These are phyloP conservation scores for Suillus placidus DNA, from an alignment of 768 basidiomycete species.

Conservation along the genomic window DNA sequence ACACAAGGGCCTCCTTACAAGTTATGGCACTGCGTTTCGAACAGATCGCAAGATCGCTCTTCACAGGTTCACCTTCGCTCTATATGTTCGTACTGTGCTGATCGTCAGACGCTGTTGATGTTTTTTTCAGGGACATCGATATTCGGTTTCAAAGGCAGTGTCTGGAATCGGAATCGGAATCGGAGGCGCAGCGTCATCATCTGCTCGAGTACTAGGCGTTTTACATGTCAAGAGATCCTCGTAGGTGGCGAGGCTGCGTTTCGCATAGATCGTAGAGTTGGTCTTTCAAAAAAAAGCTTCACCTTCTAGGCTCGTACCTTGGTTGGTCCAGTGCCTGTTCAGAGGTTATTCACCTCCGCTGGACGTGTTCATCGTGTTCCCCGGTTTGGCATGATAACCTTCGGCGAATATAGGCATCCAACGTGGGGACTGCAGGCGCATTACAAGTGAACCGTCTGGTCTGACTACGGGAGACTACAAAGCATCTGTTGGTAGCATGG, in stretches of 20 bases:
- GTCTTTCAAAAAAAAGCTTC: too few relatives aligned
- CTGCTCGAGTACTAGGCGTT: accelerated
- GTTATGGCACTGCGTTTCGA: neutral
- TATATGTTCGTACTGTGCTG: neutral
- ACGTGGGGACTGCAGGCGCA: too few relatives aligned
- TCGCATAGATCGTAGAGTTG: neutral
- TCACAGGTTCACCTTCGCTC: neutral
- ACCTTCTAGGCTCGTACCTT: too few relatives aligned
- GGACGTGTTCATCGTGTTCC: too few relatives aligned
- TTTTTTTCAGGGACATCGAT: neutral
- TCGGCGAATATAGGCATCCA: too few relatives aligned
- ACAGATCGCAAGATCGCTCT: neutral
- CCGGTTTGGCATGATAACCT: too few relatives aligned
- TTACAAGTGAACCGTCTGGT: too few relatives aligned
- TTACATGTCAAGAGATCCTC: neutral
- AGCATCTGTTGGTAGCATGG: too few relatives aligned
- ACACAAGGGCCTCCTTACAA: neutral
- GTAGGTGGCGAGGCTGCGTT: neutral
- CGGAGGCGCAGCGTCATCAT: neutral
- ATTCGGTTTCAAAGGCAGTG: neutral
- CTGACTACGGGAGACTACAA: too few relatives aligned
- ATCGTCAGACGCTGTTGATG: neutral
- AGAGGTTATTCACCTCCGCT: too few relatives aligned
- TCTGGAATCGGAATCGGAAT: neutral
- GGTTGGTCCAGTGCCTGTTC: too few relatives aligned